These are phyloP conservation scores for Misopates orontium DNA, from an alignment of 257 asterid genomes.

Conservation along the genomic window DNA sequence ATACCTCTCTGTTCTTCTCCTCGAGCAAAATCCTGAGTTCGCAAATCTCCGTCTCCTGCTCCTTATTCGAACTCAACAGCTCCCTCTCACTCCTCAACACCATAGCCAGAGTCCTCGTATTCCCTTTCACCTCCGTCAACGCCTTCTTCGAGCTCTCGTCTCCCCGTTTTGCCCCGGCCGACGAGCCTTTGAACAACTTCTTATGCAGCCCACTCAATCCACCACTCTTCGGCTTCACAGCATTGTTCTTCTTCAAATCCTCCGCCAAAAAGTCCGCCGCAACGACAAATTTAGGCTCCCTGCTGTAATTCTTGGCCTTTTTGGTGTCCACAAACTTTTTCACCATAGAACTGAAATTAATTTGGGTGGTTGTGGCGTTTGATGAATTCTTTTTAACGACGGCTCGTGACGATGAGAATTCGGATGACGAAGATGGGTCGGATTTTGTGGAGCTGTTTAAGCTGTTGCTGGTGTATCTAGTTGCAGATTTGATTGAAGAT, in stretches of 20 bases:
- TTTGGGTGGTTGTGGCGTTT: constrained; percentile 17
- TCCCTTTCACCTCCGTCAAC: constrained; percentile 69
- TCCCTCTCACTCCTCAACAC: constrained; percentile 97
- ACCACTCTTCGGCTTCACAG: constrained; percentile 37
- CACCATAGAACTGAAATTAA: constrained; percentile 62
- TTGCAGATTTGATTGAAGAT: constrained; percentile 70
- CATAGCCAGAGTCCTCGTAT: constrained; percentile 87
- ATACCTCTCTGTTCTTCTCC: constrained; percentile 73
- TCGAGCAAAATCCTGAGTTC: constrained; percentile 64
- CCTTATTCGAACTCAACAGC: constrained; percentile 62
- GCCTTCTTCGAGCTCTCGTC: constrained; percentile 73
- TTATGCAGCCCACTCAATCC: constrained; percentile 71
- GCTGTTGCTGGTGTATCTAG: constrained; percentile 62
- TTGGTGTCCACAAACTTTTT: constrained; percentile 69
- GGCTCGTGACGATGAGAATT: constrained; percentile 43
- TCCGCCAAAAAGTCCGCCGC: constrained; percentile 65
- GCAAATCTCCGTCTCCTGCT: constrained; percentile 62
- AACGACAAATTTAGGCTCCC: constrained; percentile 43
- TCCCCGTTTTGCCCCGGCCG: constrained; percentile 41
- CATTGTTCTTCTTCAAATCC: constrained; percentile 60
- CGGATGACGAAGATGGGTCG: constrained; percentile 74
- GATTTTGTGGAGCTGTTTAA: constrained; percentile 60
- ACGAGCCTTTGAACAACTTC: constrained; percentile 74
- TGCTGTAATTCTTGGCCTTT: constrained; percentile 42
- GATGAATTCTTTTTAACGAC: constrained; percentile 34